Percentiles rank a stretch among this genome's conserved stretches.
Evolutionary conservation across 257 asterid species (phyloP).

Genomic region (Solanum habrochaites): DNA sequence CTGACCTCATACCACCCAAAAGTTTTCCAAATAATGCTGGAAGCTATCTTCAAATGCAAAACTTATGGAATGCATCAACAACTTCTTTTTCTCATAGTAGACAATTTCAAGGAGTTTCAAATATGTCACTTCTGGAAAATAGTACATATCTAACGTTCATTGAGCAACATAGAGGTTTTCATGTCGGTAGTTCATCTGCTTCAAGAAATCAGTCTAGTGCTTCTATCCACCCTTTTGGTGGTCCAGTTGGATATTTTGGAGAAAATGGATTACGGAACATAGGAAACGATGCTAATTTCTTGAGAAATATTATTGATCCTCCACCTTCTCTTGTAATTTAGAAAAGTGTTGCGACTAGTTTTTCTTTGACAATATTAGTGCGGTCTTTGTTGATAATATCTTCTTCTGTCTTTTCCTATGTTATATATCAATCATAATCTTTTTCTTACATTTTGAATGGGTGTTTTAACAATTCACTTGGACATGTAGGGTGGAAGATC

Average conservation of each 20-base stretch:
- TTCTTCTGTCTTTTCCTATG: background rate
- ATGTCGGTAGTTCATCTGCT: background rate
- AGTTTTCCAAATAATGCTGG: background rate
- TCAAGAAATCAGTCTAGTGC: background rate
- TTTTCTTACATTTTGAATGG: too few relatives aligned
- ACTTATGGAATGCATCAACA: background rate
- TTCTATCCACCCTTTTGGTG: background rate
- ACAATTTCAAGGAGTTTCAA: background rate
- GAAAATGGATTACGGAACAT: too few relatives aligned
- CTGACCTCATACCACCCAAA: background rate
- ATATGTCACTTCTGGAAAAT: too few relatives aligned
- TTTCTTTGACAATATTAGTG: background rate
- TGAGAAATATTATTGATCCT: background rate
- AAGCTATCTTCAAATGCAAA: background rate
- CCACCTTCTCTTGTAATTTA: background rate
- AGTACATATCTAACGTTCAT: too few relatives aligned
- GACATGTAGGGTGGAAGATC: background rate
- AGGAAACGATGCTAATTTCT: background rate
- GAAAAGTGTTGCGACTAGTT: background rate
- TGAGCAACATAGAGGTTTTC: background rate
- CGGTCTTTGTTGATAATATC: background rate
- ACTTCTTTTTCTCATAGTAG: background rate
- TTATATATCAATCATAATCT: background rate
- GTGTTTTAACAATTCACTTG: background rate
- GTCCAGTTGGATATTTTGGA: too few relatives aligned